Percentiles rank a stretch among this genome's conserved stretches.
Conservation (phyloP, 306 rosid species). For the Morella rubra region DNA sequence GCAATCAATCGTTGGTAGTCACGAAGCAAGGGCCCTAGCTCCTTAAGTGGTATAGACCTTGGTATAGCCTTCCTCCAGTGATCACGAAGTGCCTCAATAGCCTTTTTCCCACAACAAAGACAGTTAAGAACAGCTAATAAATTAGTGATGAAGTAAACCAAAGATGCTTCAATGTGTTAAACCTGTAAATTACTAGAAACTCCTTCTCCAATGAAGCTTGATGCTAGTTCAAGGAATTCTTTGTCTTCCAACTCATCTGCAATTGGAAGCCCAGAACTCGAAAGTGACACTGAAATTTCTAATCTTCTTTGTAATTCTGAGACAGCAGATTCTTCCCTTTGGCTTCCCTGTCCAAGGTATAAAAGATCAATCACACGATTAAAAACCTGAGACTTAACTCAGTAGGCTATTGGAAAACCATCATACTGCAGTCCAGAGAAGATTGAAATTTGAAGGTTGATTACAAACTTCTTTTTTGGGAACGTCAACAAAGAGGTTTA, state of each 20-base stretch:
- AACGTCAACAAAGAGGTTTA: background rate
- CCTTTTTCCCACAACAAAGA: conserved; percentile 36
- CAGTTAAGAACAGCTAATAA: conserved; percentile 19
- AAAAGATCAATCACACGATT: background rate
- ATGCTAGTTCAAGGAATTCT: conserved; percentile 76
- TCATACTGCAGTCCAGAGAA: conserved; percentile 1
- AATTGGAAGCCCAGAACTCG: conserved; percentile 52
- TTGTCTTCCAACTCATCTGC: conserved; percentile 66
- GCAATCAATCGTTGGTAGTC: conserved; percentile 74
- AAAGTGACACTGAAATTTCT: conserved; percentile 62
- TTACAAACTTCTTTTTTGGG: background rate
- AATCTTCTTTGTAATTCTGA: conserved; percentile 63
- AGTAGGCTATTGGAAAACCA: background rate
- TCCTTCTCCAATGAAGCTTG: conserved; percentile 45
- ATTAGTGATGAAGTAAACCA: conserved; percentile 4
- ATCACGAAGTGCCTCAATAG: conserved; percentile 65
- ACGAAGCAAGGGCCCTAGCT: conserved; percentile 89
- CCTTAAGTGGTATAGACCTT: conserved; percentile 62
- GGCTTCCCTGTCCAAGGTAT: conserved; percentile 50
- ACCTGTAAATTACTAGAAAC: conserved; percentile 41
- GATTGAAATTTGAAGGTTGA: background rate
- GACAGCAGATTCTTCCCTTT: conserved; percentile 53
- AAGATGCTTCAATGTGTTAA: conserved; percentile 34
- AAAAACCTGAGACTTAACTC: background rate
- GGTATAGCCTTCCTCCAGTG: conserved; percentile 78